phyloP scores from a whole-genome alignment of 1,284 basidiomycete species.

The Psilocybe mexicana region DNA sequence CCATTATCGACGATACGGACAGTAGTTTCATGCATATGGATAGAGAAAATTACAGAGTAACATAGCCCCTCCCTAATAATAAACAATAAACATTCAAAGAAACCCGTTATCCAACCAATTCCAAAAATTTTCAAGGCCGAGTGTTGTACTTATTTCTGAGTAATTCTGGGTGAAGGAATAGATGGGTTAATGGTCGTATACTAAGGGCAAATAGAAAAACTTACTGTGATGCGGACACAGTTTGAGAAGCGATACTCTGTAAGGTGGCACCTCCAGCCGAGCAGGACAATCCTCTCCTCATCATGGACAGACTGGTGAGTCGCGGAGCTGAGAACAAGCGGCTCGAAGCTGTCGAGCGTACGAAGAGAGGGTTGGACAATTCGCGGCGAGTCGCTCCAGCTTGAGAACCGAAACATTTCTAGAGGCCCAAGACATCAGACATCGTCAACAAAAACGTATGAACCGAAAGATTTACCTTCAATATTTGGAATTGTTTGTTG shows the following conservation, averaged over 20 bases:
- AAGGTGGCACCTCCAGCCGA: background rate
- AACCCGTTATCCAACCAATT: no score
- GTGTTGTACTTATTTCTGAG: background rate
- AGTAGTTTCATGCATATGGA: slow-evolving; percentile 8
- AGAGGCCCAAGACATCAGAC: background rate
- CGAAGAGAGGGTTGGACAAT: background rate
- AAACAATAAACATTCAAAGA: background rate
- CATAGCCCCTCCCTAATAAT: background rate
- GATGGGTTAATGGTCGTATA: background rate
- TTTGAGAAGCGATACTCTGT: slow-evolving; percentile 7
- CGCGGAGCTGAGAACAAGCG: background rate
- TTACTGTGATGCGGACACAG: slow-evolving; percentile 4
- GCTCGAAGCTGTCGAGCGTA: background rate
- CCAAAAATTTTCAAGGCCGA: no score
- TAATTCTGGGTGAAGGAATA: background rate
- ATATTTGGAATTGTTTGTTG: slow-evolving; percentile 34
- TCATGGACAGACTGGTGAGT: background rate
- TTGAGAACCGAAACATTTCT: slow-evolving; percentile 14
- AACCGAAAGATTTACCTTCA: slow-evolving; percentile 29
- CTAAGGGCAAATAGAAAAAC: background rate
- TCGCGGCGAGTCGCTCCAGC: background rate
- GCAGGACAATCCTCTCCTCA: slow-evolving; percentile 5
- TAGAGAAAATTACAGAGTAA: background rate
- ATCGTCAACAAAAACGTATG: background rate
- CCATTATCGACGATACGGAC: slow-evolving; percentile 1